Evolutionary conservation across 2,329 filamentous ascomycete species (phyloP).

Genomic region (Alternaria metachromatica): DNA sequence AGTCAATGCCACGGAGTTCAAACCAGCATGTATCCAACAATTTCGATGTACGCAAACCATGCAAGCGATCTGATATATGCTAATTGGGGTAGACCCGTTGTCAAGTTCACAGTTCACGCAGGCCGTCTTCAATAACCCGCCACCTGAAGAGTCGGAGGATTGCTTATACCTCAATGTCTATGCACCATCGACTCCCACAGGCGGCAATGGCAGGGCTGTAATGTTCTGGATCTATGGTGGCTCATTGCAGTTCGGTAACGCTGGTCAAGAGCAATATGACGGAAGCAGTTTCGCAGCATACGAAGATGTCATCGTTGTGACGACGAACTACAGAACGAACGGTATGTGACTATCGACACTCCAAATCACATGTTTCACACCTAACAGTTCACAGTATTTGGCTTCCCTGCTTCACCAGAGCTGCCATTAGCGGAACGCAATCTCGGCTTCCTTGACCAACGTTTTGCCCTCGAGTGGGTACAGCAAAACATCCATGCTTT

Average conservation of each 20-base stretch:
- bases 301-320: conserved; percentile 40
- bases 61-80: background rate
- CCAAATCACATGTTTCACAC: no score
- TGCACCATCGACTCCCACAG: conserved; percentile 30
- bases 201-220: conserved; percentile 28
- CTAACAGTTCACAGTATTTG: conserved; percentile 30
- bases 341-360: background rate
- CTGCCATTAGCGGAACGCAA: conserved; percentile 46
- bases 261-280: conserved; percentile 32
- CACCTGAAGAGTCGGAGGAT: conserved; percentile 44
- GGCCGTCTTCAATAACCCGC: conserved; percentile 31
- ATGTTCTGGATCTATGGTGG: conserved; percentile 45
- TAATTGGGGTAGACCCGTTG: conserved; percentile 20
- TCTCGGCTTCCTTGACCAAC: conserved; percentile 63
- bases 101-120: conserved; percentile 19
- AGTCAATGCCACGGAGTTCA: conserved; percentile 22
- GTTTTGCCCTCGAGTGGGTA: conserved; percentile 63
- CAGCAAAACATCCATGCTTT: conserved; percentile 58
- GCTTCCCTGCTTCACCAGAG: conserved; percentile 32
- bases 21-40: conserved; percentile 35
- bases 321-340: conserved; percentile 40
- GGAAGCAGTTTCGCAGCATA: conserved; percentile 36
- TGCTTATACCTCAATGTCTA: conserved; percentile 51
- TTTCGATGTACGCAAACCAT: conserved; percentile 23
- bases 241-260: conserved; percentile 31